A percentile compares a stretch with the other conserved stretches of the same genome.
phyloP scores from a whole-genome alignment of 352 stramenopile genomes.

The Lagenidium giganteum region DNA sequence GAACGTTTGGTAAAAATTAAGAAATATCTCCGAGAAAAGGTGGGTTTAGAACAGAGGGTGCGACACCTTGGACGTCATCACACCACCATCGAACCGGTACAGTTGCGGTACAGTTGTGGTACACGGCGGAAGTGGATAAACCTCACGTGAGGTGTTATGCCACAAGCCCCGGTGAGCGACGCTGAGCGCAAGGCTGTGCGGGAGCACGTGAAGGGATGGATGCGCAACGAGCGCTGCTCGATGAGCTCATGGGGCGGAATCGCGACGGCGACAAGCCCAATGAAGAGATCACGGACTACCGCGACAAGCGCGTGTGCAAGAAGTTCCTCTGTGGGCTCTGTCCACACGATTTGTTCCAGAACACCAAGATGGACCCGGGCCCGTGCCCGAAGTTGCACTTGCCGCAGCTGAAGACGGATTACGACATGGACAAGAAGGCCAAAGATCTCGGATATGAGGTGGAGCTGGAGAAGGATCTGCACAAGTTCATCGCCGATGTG shows the following conservation, averaged over 20 bases:
- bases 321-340: slow-evolving; percentile 78
- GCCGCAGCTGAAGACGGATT: slow-evolving; percentile 57
- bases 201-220: slow-evolving; percentile 40
- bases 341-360: slow-evolving; percentile 86
- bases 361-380: slow-evolving; percentile 85
- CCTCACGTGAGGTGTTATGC: too few species aligned
- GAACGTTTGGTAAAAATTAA: too few species aligned
- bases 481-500: slow-evolving; percentile 55
- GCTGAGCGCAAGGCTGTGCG: too few species aligned
- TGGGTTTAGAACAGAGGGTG: too few species aligned
- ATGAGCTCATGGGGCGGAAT: slow-evolving; percentile 90
- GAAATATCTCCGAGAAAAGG: too few species aligned
- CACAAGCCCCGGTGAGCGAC: too few species aligned
- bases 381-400: slow-evolving; percentile 68
- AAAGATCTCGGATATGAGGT: slow-evolving; percentile 66
- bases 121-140: too few species aligned
- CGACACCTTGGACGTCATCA: too few species aligned
- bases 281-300: slow-evolving; percentile 74
- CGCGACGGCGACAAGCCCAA: slow-evolving; percentile 81
- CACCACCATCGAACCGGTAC: too few species aligned
- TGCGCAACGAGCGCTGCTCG: slow-evolving; percentile 79
- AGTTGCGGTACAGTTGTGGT: too few species aligned
- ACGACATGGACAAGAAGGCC: slow-evolving; percentile 30
- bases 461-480: slow-evolving; percentile 60
- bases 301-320: slow-evolving; percentile 74